Base-by-base conservation (phyloP, 2,329 filamentous ascomycete genomes). In the Trichophyton simii region DNA sequence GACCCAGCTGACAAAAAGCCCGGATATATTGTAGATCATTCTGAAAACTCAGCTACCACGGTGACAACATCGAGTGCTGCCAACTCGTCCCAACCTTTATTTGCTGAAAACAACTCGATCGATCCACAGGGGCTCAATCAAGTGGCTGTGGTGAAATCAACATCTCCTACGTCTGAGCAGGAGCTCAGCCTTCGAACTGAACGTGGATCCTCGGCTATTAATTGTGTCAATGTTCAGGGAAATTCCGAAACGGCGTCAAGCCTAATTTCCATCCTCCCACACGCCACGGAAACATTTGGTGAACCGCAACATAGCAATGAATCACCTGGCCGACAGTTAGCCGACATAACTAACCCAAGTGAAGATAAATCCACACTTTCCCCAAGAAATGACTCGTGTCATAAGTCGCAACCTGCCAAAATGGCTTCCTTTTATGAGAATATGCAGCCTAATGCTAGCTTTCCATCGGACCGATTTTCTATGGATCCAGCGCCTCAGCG, bases 11-110 rank as follows among this genome's bases (percentile, higher is more conserved):
- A 64, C 22, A 36, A 57, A 13, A 62, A 57, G 20, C 41, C 38
- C 8, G 59, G 62, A n/a, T 66, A 66, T 55, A 62, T 64, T 42
- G 34, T 64, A 15, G 65, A 65, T 20, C 9, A 59, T 31, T 65
- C 64, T 1, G 50, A 64, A 11, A 46, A 59, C 11, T 65, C 62
- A 11, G 50, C 57, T 36, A 52, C 42, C 9, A 58, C 41, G 5
- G 42, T 36, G 41, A 44, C 34, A 34, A 8, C n/a, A 28, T 22
- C 55, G n/a, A 44, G 41, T 36, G 20, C 36, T 18, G 20, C 36
- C n/a, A 28, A 18, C 20, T 58, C 34, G 28, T 52, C 46, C 8
- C 46, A 52, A 6, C 20, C 20, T 52, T 25, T 28, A 3, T 8
- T 36, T 3, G 28, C 52, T 36, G 25, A 2, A 9, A 52, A 28